A percentile compares a stretch with the other conserved stretches of the same genome.
phyloP scores from a whole-genome alignment of 345 rosid species.

The Punica granatum region DNA sequence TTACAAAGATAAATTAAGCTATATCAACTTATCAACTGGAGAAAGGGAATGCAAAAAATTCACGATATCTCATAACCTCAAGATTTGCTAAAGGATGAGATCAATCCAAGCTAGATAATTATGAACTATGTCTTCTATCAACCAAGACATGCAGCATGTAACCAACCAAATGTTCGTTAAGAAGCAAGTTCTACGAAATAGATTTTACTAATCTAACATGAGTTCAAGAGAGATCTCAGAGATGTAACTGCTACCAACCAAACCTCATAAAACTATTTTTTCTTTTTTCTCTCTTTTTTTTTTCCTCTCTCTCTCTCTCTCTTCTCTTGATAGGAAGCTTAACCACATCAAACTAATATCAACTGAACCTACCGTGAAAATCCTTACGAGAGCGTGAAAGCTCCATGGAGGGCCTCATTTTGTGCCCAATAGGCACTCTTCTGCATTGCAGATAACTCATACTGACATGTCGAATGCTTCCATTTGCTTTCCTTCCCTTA shows the following conservation, averaged over 20 bases:
- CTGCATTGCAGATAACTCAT: neutral
- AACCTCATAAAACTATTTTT: neutral
- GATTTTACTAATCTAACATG: neutral
- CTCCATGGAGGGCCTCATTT: constrained; percentile 4
- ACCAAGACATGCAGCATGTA: neutral
- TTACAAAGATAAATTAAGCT: too few relatives aligned
- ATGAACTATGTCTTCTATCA: neutral
- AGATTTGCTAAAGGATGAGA: too few relatives aligned
- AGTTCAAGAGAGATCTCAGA: neutral
- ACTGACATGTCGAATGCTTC: neutral
- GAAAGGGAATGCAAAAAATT: too few relatives aligned
- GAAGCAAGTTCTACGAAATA: neutral
- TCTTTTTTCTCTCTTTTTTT: neutral
- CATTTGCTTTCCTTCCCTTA: neutral
- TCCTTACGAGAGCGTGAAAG: constrained; percentile 8
- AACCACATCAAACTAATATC: neutral
- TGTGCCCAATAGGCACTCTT: neutral
- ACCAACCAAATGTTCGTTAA: neutral
- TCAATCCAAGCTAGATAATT: neutral
- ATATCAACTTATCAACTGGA: too few relatives aligned
- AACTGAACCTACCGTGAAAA: constrained; percentile 9
- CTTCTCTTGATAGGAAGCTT: neutral
- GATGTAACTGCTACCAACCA: neutral
- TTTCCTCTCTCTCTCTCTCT: neutral
- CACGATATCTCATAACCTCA: too few relatives aligned